Evolutionary conservation across 768 basidiomycete species (phyloP).

Genomic region (Pleurotus citrinopileatus): DNA sequence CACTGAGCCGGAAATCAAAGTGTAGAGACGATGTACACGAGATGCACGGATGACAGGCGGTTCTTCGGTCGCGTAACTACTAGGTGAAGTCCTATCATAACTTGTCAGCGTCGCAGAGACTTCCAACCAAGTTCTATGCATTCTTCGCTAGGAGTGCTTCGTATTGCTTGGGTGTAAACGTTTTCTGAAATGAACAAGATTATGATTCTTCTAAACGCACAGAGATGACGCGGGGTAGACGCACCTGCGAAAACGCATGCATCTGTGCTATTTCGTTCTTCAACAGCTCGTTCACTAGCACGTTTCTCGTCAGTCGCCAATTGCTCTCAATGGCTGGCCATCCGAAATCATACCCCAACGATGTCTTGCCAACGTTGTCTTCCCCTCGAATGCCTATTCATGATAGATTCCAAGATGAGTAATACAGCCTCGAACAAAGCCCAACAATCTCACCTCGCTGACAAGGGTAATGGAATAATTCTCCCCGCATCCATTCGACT

Average conservation of each 20-base stretch:
- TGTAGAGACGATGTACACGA: no score
- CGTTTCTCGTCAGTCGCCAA: conserved; percentile 6
- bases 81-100: no score
- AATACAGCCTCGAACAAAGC: background rate
- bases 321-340: background rate
- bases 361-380: conserved; percentile 76
- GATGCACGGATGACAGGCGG: no score
- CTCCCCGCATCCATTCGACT: conserved; percentile 79
- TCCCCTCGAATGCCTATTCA: conserved; percentile 71
- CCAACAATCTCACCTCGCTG: conserved; percentile 52
- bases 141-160: conserved; percentile 31
- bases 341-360: conserved; percentile 49
- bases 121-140: background rate
- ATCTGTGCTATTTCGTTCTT: conserved; percentile 75
- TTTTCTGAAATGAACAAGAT: conserved; percentile 47
- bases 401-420: conserved; percentile 1
- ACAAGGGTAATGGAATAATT: conserved; percentile 75
- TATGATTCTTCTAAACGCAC: background rate
- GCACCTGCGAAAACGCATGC: conserved; percentile 88
- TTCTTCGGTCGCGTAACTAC: no score
- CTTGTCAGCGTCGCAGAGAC: background rate
- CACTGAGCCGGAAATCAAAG: no score
- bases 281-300: conserved; percentile 75
- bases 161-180: conserved; percentile 69
- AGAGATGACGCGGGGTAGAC: conserved; percentile 6